Percentiles rank a stretch among this genome's conserved stretches.
phyloP scores from a whole-genome alignment of 768 basidiomycete species.

The Suillus paluster region DNA sequence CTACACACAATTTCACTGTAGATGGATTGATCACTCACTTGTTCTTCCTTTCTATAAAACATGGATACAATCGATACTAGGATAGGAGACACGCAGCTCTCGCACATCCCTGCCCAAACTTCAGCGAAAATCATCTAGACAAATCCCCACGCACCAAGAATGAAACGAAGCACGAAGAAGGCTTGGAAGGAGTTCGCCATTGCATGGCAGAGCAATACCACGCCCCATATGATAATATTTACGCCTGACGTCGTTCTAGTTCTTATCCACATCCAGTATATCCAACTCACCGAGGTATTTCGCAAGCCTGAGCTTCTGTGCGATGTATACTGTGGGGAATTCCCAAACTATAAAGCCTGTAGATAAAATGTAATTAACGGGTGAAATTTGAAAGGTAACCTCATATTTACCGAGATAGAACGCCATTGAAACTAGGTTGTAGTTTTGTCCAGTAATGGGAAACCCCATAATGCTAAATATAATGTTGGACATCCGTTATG shows the following conservation, averaged over 20 bases:
- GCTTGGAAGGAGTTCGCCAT: constrained; percentile 35
- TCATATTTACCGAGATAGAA: constrained; percentile 56
- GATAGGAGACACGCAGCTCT: constrained; percentile 44
- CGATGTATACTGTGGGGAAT: constrained; percentile 45
- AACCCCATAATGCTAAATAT: constrained; percentile 37
- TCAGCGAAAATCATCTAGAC: neutral
- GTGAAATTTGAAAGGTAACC: neutral
- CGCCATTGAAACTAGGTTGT: constrained; percentile 62
- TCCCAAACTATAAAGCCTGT: constrained; percentile 41
- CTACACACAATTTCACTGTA: neutral
- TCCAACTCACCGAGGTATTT: constrained; percentile 40
- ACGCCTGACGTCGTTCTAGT: constrained; percentile 22
- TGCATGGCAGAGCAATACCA: constrained; percentile 41
- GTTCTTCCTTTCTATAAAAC: constrained; percentile 47
- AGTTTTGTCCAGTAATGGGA: constrained; percentile 42
- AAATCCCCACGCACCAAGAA: constrained; percentile 32
- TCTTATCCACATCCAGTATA: neutral
- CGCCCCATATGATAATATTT: constrained; percentile 47
- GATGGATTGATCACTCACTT: constrained; percentile 22
- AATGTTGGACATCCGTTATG: constrained; percentile 1
- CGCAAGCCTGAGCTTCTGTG: constrained; percentile 41
- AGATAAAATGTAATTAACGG: neutral
- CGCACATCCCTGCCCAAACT: constrained; percentile 38
- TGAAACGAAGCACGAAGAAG: constrained; percentile 45
- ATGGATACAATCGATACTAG: constrained; percentile 43